Evolutionary conservation across 2,329 filamentous ascomycete genomes (phyloP).

Genomic region (Podosphaera aphanis): DNA sequence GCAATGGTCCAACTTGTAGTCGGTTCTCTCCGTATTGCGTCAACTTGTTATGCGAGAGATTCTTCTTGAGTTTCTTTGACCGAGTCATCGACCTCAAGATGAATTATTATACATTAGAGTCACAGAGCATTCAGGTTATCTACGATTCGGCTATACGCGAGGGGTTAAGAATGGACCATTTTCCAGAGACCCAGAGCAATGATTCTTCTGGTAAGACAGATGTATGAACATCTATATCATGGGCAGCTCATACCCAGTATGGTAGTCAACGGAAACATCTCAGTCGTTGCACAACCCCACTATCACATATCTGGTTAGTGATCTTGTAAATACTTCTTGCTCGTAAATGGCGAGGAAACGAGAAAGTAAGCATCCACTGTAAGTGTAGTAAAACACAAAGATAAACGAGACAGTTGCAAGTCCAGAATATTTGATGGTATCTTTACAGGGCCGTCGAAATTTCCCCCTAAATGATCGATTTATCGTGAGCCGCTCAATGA

Average conservation of each 20-base stretch:
- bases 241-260: background rate
- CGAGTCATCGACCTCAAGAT: background rate
- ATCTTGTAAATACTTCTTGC: background rate
- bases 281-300: background rate
- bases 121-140: conserved; percentile 2
- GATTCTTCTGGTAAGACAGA: background rate
- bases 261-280: background rate
- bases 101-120: conserved; percentile 2
- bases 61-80: background rate
- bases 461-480: too few relatives aligned
- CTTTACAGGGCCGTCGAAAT: background rate
- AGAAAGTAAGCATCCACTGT: background rate
- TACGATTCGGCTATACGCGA: conserved; percentile 1
- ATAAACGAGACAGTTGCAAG: too few relatives aligned
- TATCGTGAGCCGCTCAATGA: too few relatives aligned
- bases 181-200: background rate
- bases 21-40: background rate
- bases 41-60: background rate
- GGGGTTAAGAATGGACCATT: background rate
- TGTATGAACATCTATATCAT: background rate
- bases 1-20: background rate
- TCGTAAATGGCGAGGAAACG: background rate
- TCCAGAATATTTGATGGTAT: background rate
- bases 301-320: background rate
- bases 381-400: background rate